phyloP scores from a whole-genome alignment of 2,329 filamentous ascomycete species.

The Verticillium albo-atrum region DNA sequence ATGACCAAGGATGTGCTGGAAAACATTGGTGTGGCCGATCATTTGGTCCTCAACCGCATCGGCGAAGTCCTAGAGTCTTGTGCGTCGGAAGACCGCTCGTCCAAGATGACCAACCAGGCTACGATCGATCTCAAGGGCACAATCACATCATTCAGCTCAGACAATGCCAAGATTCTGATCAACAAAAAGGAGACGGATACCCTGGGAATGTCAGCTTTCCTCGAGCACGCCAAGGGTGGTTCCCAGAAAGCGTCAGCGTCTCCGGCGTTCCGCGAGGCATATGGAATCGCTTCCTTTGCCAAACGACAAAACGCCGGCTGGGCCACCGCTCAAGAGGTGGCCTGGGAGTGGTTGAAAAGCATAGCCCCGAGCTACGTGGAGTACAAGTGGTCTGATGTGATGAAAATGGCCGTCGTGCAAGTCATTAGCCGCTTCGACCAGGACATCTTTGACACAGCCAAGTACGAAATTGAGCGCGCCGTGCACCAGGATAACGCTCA shows the following conservation, averaged over 20 bases:
- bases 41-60: constrained; percentile 37
- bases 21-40: constrained; percentile 49
- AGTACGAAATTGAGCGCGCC: constrained; percentile 31
- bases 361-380: constrained; percentile 46
- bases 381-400: constrained; percentile 53
- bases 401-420: constrained; percentile 54
- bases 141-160: constrained; percentile 47
- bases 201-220: constrained; percentile 54
- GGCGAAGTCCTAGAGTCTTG: constrained; percentile 49
- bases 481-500: not conserved
- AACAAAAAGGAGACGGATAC: constrained; percentile 48
- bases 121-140: constrained; percentile 45
- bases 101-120: constrained; percentile 40
- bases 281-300: constrained; percentile 49
- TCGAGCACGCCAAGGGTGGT: constrained; percentile 57
- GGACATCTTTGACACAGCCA: constrained; percentile 42
- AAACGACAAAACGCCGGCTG: constrained; percentile 42
- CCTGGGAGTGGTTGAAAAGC: constrained; percentile 52
- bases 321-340: constrained; percentile 52
- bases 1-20: constrained; percentile 51
- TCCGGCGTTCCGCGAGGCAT: constrained; percentile 46
- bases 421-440: constrained; percentile 51
- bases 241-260: constrained; percentile 44
- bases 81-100: constrained; percentile 43
- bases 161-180: constrained; percentile 47